phyloP scores from a whole-genome alignment of 345 rosid genomes.

The Orychophragmus violaceus region DNA sequence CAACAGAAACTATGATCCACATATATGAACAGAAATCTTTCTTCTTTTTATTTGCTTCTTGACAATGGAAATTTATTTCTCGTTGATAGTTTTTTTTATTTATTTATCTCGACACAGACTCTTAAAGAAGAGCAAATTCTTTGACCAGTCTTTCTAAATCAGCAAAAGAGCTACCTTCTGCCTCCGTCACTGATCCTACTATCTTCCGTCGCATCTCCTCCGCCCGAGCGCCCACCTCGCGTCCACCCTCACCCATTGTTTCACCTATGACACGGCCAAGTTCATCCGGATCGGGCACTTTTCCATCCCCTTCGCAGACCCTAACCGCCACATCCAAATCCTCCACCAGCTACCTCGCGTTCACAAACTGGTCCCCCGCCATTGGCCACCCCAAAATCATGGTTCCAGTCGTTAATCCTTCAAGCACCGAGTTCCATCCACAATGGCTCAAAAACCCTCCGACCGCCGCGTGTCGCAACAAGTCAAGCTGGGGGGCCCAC shows the following conservation, averaged over 20 bases:
- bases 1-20: neutral
- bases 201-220: neutral
- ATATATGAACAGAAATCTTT: neutral
- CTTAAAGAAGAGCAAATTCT: neutral
- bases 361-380: constrained; percentile 30
- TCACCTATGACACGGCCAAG: constrained; percentile 28
- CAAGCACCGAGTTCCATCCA: constrained; percentile 35
- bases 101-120: no score
- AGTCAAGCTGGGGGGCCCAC: constrained; percentile 56
- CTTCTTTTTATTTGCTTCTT: neutral
- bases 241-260: constrained; percentile 17
- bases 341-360: constrained; percentile 46
- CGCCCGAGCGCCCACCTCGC: neutral
- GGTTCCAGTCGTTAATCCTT: constrained; percentile 45
- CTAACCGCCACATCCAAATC: constrained; percentile 42
- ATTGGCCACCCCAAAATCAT: constrained; percentile 60
- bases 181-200: neutral
- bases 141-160: constrained; percentile 6
- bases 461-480: constrained; percentile 48
- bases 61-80: neutral
- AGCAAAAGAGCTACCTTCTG: neutral
- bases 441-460: constrained; percentile 54
- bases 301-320: constrained; percentile 41
- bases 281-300: constrained; percentile 48
- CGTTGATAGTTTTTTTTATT: no score